phyloP scores from a whole-genome alignment of 768 basidiomycete genomes.

The Glaciozyma martinii region DNA sequence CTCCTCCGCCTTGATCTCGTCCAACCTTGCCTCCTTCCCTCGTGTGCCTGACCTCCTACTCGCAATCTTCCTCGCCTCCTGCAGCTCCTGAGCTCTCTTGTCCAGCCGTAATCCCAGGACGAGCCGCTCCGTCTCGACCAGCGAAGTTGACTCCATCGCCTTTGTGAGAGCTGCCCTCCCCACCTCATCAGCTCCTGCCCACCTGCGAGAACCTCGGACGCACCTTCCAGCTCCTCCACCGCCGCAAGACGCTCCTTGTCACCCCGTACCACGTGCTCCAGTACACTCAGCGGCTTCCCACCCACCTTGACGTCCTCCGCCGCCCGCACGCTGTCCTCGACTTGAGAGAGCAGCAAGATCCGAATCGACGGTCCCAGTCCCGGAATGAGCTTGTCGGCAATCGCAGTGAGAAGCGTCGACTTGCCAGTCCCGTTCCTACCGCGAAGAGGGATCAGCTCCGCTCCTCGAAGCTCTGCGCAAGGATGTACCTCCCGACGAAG shows the following conservation, averaged over 20 bases:
- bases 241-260: constrained; percentile 42
- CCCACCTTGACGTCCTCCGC: constrained; percentile 14
- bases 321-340: constrained; percentile 34
- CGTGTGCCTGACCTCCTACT: constrained; percentile 50
- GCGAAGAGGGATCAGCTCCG: constrained; percentile 23
- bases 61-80: constrained; percentile 47
- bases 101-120: constrained; percentile 25
- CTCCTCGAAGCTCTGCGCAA: constrained; percentile 48
- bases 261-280: constrained; percentile 46
- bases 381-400: constrained; percentile 47
- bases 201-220: constrained; percentile 5
- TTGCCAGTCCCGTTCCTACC: constrained; percentile 22
- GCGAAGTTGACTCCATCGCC: constrained; percentile 32
- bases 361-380: constrained; percentile 45
- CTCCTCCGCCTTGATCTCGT: constrained; percentile 18
- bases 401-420: constrained; percentile 42
- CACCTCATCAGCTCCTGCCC: neutral
- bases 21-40: constrained; percentile 44
- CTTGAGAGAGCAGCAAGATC: constrained; percentile 47
- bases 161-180: constrained; percentile 30
- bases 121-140: constrained; percentile 21
- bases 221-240: constrained; percentile 34
- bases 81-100: constrained; percentile 34
- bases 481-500: constrained; percentile 46
- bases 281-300: constrained; percentile 34